Conservation (phyloP, 345 rosid genomes). For the Camelina hispida region DNA sequence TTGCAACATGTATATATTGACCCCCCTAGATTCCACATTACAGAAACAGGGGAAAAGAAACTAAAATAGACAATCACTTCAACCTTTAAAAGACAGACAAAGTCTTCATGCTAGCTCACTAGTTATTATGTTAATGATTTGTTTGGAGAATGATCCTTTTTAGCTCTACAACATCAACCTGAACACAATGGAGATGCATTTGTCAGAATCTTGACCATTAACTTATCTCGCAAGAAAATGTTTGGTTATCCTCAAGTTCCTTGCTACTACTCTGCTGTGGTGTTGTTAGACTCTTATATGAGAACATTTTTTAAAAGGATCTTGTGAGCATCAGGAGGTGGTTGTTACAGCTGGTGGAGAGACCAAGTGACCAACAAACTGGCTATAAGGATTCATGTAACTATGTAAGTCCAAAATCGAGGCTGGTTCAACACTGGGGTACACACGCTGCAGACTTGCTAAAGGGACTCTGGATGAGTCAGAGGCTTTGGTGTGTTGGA, state of each 20-base stretch:
- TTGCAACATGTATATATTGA: not conserved
- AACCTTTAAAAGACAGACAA: not conserved
- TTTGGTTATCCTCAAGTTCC: slow-evolving; percentile 22
- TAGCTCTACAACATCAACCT: slow-evolving; percentile 10
- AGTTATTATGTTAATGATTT: not conserved
- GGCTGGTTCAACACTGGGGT: slow-evolving; percentile 3
- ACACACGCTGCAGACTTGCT: not conserved
- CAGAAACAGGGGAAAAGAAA: not conserved
- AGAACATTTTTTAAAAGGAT: not conserved
- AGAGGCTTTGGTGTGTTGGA: slow-evolving; percentile 8
- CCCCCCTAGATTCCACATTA: not conserved
- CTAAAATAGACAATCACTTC: no score
- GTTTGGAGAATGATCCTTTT: not conserved
- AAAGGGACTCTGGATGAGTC: slow-evolving; percentile 20
- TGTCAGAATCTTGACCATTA: not conserved
- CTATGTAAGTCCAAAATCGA: slow-evolving; percentile 20
- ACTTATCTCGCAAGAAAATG: slow-evolving; percentile 7
- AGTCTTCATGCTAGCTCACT: not conserved
- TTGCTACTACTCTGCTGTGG: slow-evolving; percentile 32
- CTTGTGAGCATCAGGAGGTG: slow-evolving; percentile 15
- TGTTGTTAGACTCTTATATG: slow-evolving; percentile 32
- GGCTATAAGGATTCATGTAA: slow-evolving; percentile 30
- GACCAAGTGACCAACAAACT: slow-evolving; percentile 21
- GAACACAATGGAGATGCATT: not conserved
- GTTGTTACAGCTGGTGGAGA: slow-evolving; percentile 29